Conservation (phyloP, 1,139 yeast genomes). For the Hansenula sp. region DNA sequence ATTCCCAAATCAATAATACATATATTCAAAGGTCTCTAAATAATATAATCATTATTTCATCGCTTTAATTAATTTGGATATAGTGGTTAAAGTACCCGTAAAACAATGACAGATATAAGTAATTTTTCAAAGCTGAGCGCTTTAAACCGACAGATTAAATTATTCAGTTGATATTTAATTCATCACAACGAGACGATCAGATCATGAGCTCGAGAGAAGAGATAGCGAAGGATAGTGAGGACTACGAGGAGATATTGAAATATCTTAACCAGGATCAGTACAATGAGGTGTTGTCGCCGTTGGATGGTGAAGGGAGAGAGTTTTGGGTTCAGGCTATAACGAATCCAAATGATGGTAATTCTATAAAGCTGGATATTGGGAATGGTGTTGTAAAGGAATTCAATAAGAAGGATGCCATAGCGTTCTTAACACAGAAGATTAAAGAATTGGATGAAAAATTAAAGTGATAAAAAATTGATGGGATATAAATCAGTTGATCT, state of each 20-base stretch:
- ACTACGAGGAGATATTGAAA: constrained; percentile 5
- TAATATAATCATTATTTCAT: too few species aligned
- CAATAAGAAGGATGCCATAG: constrained; percentile 6
- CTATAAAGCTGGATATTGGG: constrained; percentile 9
- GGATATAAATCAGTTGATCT: too few species aligned
- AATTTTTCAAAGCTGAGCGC: too few species aligned
- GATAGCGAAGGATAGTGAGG: constrained; percentile 5
- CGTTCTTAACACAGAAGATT: constrained; percentile 6
- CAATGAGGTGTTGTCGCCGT: constrained; percentile 12
- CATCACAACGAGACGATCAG: too few species aligned
- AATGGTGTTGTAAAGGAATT: constrained; percentile 5
- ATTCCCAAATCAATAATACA: too few species aligned
- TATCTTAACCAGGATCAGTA: background rate
- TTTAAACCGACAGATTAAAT: too few species aligned
- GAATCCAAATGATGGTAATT: constrained; percentile 6
- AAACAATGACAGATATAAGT: too few species aligned
- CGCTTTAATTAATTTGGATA: too few species aligned
- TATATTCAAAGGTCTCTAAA: too few species aligned
- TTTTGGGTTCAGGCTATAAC: constrained; percentile 16
- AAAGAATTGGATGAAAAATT: constrained; percentile 1
- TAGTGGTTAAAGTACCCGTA: too few species aligned
- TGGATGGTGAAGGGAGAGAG: constrained; percentile 18
- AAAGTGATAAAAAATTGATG: too few species aligned
- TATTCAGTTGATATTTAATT: too few species aligned
- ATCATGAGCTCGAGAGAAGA: background rate